phyloP scores from a whole-genome alignment of 805 yeast genomes.

The Sugiyamaella americana region DNA sequence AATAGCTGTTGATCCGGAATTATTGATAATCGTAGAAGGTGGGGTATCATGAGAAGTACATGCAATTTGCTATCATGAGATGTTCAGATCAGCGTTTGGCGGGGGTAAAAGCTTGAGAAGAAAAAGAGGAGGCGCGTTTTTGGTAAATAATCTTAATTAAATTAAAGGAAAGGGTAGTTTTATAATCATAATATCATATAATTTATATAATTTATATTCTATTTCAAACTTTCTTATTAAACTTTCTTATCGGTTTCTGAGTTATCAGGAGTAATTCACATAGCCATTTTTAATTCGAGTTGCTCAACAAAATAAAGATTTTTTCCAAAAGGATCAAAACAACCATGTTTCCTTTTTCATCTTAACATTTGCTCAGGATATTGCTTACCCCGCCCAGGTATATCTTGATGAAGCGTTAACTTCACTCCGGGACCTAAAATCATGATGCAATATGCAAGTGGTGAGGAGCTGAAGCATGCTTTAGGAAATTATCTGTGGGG shows the following conservation, averaged over 20 bases:
- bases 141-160: background rate
- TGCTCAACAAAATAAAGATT: too few species aligned
- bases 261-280: too few species aligned
- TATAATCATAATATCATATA: background rate
- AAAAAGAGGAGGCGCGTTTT: background rate
- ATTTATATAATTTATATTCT: too few species aligned
- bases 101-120: background rate
- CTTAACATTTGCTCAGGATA: too few species aligned
- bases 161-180: background rate
- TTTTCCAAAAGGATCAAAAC: too few species aligned
- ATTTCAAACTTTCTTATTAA: too few species aligned
- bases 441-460: background rate
- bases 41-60: background rate
- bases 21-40: background rate
- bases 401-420: background rate
- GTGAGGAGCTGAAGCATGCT: too few species aligned
- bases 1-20: background rate
- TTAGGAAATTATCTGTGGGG: too few species aligned
- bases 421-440: background rate
- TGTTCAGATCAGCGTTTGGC: background rate
- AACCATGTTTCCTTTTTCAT: too few species aligned
- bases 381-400: background rate
- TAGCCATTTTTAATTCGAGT: too few species aligned
- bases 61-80: too few species aligned
- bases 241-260: too few species aligned